Percentiles rank a stretch among this genome's conserved stretches.
phyloP scores from a whole-genome alignment of 2,329 filamentous ascomycete species.

The Zasmidium cellare region DNA sequence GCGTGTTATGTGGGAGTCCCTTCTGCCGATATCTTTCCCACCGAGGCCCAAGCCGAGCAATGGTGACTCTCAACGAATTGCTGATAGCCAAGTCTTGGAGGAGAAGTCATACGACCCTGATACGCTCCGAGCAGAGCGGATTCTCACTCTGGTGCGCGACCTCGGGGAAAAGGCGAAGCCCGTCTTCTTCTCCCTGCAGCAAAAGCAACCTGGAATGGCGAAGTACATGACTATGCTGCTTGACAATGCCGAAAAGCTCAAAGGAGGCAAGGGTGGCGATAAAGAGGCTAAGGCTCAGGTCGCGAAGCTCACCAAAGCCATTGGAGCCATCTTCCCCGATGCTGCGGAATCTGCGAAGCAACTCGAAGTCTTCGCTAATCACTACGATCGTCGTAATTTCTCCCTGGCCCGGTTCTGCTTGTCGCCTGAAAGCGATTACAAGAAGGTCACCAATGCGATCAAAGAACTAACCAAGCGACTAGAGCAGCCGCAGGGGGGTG shows the following conservation, averaged over 20 bases:
- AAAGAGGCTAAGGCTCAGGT: conserved; percentile 66
- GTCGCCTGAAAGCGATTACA: conserved; percentile 83
- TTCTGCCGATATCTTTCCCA: conserved; percentile 88
- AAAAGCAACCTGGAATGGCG: conserved; percentile 72
- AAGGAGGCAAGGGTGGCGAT: conserved; percentile 88
- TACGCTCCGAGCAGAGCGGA: conserved; percentile 77
- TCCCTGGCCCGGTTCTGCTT: conserved; percentile 85
- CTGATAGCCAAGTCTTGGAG: conserved; percentile 54
- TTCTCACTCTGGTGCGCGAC: conserved; percentile 76
- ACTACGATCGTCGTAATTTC: conserved; percentile 86
- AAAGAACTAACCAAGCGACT: conserved; percentile 75
- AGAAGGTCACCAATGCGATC: conserved; percentile 84
- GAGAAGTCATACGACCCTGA: conserved; percentile 61
- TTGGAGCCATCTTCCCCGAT: conserved; percentile 77
- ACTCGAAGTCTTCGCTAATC: conserved; percentile 85
- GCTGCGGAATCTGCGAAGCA: conserved; percentile 69
- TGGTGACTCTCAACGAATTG: conserved; percentile 60
- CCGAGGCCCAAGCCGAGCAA: conserved; percentile 54
- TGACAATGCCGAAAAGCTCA: conserved; percentile 82
- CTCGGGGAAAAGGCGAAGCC: conserved; percentile 76
- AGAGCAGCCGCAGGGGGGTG: conserved; percentile 62
- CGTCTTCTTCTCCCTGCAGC: conserved; percentile 85
- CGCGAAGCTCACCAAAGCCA: conserved; percentile 69
- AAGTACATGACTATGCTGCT: conserved; percentile 75
- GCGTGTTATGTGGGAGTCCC: conserved; percentile 78